These are phyloP conservation scores for Nakazawaea peltata DNA, from an alignment of 805 yeast genomes.

Conservation along the genomic window DNA sequence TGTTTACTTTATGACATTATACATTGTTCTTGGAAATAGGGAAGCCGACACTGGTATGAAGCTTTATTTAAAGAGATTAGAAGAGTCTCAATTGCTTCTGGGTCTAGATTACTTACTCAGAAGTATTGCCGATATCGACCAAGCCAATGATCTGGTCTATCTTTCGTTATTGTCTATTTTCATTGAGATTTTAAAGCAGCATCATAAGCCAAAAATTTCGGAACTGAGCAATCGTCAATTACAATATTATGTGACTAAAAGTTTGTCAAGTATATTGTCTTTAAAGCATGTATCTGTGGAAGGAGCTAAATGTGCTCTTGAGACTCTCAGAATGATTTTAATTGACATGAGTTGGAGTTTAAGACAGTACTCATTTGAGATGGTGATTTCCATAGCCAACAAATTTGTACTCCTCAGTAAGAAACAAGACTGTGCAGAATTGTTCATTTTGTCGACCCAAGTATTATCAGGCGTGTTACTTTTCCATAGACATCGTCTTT, in stretches of 20 bases:
- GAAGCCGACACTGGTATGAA: conserved; percentile 1
- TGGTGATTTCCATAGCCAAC: conserved; percentile 33
- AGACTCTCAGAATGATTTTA: conserved; percentile 32
- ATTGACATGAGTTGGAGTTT: conserved; percentile 48
- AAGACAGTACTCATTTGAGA: conserved; percentile 60
- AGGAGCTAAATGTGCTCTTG: no score
- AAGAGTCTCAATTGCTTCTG: conserved; percentile 10
- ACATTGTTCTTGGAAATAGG: conserved; percentile 22
- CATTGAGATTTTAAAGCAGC: not conserved
- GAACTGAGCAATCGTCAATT: no score
- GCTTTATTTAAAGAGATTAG: conserved; percentile 9
- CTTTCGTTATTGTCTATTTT: not conserved
- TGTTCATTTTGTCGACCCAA: conserved; percentile 34
- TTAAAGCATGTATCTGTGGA: not conserved
- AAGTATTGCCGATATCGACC: conserved; percentile 15
- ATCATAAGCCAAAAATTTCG: not conserved
- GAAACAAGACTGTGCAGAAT: conserved; percentile 14
- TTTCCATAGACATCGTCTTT: conserved; percentile 60
- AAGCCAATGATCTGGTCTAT: not conserved
- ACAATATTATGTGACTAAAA: not conserved
- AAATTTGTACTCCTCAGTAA: conserved; percentile 6
- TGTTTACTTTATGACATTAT: conserved; percentile 24
- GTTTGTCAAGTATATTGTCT: not conserved
- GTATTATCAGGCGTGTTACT: conserved; percentile 54
- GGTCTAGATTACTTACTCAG: conserved; percentile 12